Evolutionary conservation across 179 eudicot species (phyloP).

Genomic region (Dionaea muscipula): DNA sequence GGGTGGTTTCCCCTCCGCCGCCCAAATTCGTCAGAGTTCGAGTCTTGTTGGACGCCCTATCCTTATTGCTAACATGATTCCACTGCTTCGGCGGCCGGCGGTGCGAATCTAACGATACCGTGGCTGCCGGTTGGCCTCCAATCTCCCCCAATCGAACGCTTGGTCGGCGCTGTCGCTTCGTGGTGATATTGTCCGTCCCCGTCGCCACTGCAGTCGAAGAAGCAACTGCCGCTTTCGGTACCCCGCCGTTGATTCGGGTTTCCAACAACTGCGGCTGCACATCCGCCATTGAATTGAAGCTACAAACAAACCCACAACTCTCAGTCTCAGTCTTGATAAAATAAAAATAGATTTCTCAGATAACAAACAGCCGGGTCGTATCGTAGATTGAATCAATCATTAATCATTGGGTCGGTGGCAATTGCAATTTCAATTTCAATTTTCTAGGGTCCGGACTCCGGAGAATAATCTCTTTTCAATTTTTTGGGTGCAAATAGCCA

Average conservation of each 20-base stretch:
- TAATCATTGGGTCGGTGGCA: no score
- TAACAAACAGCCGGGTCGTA: no score
- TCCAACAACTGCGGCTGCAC: constrained; percentile 11
- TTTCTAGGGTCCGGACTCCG: no score
- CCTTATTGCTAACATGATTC: constrained; percentile 19
- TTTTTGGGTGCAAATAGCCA: no score
- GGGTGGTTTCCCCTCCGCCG: constrained; percentile 18
- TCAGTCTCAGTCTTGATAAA: no score
- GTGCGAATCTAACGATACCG: constrained; percentile 18
- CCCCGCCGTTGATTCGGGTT: constrained; percentile 9
- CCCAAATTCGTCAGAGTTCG: constrained; percentile 27
- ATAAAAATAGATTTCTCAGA: no score
- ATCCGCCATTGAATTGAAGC: constrained; percentile 21
- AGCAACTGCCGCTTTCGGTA: no score
- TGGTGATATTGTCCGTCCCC: constrained; percentile 9
- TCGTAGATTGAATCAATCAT: no score
- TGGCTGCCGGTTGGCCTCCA: constrained; percentile 31
- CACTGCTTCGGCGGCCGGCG: constrained; percentile 23
- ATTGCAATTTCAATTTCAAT: no score
- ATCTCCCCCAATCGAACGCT: constrained; percentile 44
- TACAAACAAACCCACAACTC: no score
- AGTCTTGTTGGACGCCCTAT: constrained; percentile 28
- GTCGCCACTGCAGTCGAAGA: constrained; percentile 4
- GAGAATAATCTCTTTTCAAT: no score
- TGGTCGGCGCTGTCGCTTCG: constrained; percentile 50